Evolutionary conservation across 2,329 filamentous ascomycete genomes (phyloP), one percentile per base, ranked within the genome.

Genomic region (Diplodia sapinea): DNA sequence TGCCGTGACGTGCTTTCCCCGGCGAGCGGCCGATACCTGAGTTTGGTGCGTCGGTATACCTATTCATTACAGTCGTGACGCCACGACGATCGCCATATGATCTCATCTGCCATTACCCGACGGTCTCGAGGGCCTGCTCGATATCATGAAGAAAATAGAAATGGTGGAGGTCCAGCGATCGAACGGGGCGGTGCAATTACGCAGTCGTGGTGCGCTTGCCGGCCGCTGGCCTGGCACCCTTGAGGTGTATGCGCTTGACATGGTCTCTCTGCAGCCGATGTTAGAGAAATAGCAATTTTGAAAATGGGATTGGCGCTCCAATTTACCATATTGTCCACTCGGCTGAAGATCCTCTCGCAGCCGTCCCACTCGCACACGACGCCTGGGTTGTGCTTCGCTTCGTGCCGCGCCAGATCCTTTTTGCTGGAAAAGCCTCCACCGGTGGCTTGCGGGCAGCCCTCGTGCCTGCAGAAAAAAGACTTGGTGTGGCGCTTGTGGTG

Each of bases 401-500:
- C 87, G 70, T 89, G 87, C 49, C 87, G 78, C 31, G 85, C 84
- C 23, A 86, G 83, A 70, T 89, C 87, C 72, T 89, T 89, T 73
- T 87, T 88, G 72, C 85, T 87, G 7, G 85, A 87, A 73, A 88
- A 89, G 0, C 87, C 86, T 38, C 85, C 85, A 43, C 82, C 82
- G 2, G 78, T 80, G 11, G 85, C 80, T 71, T 88, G 85, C 13
- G 86, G 84, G 73, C 87, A 89, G 13, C 85, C 85, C 59, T 84
- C 79, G 68, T 87, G 81, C 4, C 86, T 84, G 74, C 87, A 89
- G 74, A 87, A 88, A 65, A 88, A 83, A 17, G 85, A 82, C 71
- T 88, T 88, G 33, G 83, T 85, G 74, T 89, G 87, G 15, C 87
- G 80, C 73, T 88, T 87, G 79, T 85, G 87, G 73, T 89, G 87